Percentiles rank a stretch among this genome's conserved stretches.
phyloP scores from a whole-genome alignment of 345 rosid species.

The Eutrema japonicum region DNA sequence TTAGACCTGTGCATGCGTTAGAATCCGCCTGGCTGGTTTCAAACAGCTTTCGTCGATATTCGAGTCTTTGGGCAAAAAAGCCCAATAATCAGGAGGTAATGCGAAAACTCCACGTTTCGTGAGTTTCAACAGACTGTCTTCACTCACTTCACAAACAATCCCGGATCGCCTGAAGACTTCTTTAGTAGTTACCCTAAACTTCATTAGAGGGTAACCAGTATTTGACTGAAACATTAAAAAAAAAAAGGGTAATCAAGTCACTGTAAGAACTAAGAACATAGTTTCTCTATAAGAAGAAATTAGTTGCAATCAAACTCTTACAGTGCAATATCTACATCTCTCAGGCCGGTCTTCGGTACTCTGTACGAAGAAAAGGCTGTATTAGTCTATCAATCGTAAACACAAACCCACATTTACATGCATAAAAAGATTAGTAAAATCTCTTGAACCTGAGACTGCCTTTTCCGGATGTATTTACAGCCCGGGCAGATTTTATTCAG shows the following conservation, averaged over 20 bases:
- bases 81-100: conserved; percentile 83
- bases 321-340: conserved; percentile 81
- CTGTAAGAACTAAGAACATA: conserved; percentile 25
- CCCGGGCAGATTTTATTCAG: conserved; percentile 84
- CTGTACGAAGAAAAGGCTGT: conserved; percentile 49
- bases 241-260: not conserved
- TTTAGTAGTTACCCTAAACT: conserved; percentile 65
- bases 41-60: conserved; percentile 55
- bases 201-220: conserved; percentile 74
- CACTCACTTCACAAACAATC: conserved; percentile 65
- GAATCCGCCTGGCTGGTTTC: conserved; percentile 58
- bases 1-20: conserved; percentile 82
- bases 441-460: conserved; percentile 43
- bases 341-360: conserved; percentile 44
- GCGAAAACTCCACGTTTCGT: conserved; percentile 38
- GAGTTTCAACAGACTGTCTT: conserved; percentile 46
- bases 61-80: conserved; percentile 60
- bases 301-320: conserved; percentile 45
- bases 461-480: conserved; percentile 74
- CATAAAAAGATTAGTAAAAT: not conserved
- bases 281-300: not conserved
- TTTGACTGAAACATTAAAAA: conserved; percentile 29
- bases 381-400: conserved; percentile 1
- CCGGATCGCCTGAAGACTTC: conserved; percentile 64
- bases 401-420: not conserved